Base-by-base conservation (phyloP, 257 asterid species). In the Haberlea rhodopensis region DNA sequence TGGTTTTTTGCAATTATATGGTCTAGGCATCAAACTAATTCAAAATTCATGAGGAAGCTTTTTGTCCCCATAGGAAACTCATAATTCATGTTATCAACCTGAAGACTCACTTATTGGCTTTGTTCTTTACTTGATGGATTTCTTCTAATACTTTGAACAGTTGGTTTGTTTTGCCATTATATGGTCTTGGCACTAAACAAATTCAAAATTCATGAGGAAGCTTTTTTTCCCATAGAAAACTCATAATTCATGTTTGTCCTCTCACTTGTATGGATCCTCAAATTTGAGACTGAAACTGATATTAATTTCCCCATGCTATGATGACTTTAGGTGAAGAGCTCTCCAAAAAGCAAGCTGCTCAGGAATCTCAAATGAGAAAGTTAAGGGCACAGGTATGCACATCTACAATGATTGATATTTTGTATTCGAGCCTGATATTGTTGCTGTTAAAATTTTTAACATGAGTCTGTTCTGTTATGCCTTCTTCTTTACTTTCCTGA, bases 261-360 rank as follows among this genome's bases (percentile, higher is more conserved):
- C 57, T 67, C 34, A 22, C 60, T 65, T 62, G 1, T 56, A 60
- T 65, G 76, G 62, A 45, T 57, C 51, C 40, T 19, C 62, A 46
- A 46, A 31, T 21, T 66, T 16, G 54, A 18, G 8, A 22, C 65
- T 57, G 29, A n/a, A 66, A 57, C 40, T 37, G 49, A 4, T 67
- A 58, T 27, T 67, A 65, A 20, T 18, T 62, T 66, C 60, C 27
- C 56, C 49, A 66, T 69, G 66, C 58, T 51, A 20, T 48, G 29
- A 53, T 43, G 37, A 74, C 72, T 72, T 69, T 81, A 94, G 99
- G 99, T 71, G 97, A 94, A 77, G 92, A 88, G 69, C 96, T 94
- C 76, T 94, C 99, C 13, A 94, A 94, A 84, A 94, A 94, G 79
- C 99, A 94, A 73, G 99, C 99, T 75, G 88, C 94, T 69, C 99